These are phyloP conservation scores for Fusarium nelsonii DNA, from an alignment of 2,329 filamentous ascomycete species.

Conservation along the genomic window DNA sequence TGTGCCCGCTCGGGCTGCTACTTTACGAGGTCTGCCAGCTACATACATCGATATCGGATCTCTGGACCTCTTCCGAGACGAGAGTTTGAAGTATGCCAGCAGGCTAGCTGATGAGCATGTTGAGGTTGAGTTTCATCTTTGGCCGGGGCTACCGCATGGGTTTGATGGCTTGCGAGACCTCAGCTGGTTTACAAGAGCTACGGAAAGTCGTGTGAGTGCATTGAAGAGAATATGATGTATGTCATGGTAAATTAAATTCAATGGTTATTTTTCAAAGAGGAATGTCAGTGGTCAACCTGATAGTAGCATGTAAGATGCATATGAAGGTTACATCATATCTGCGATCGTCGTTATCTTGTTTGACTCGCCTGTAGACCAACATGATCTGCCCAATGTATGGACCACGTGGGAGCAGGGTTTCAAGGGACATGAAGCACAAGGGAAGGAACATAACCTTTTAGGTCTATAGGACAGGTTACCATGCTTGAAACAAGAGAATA, in stretches of 20 bases:
- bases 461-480: too few relatives aligned
- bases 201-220: slow-evolving; percentile 13
- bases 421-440: not conserved
- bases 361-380: not conserved
- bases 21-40: slow-evolving; percentile 50
- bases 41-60: slow-evolving; percentile 56
- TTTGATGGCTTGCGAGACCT: slow-evolving; percentile 44
- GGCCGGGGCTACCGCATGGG: slow-evolving; percentile 56
- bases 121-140: slow-evolving; percentile 56
- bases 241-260: not conserved
- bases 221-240: slow-evolving; percentile 9
- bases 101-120: slow-evolving; percentile 16
- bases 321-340: too few relatives aligned
- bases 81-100: slow-evolving; percentile 11
- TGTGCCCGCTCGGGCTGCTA: slow-evolving; percentile 43
- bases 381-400: not conserved
- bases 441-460: not conserved
- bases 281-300: too few relatives aligned
- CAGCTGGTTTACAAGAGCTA: slow-evolving; percentile 12
- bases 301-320: too few relatives aligned
- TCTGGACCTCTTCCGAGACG: slow-evolving; percentile 54
- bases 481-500: too few relatives aligned
- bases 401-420: not conserved
- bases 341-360: not conserved
- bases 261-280: too few relatives aligned